A percentile compares a stretch with the other conserved stretches of the same genome.
These are phyloP conservation scores for Fusarium sp. DNA, from an alignment of 2,329 filamentous ascomycete genomes.

Conservation along the genomic window DNA sequence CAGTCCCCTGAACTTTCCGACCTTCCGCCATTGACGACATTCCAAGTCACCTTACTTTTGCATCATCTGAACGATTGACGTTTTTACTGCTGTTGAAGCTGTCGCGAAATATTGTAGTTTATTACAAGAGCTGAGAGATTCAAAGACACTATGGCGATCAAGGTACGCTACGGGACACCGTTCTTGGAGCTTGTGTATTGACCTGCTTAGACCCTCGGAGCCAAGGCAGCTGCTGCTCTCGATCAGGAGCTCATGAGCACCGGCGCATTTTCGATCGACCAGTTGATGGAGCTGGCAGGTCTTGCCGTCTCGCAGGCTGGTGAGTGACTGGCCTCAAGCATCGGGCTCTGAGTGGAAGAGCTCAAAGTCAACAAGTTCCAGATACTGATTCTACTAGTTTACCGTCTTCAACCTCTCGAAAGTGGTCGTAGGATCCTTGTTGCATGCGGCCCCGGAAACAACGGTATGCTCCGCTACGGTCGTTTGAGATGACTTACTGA, in stretches of 20 bases:
- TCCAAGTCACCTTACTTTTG: conserved; percentile 12
- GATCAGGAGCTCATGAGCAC: conserved; percentile 95
- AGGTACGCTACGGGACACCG: conserved; percentile 36
- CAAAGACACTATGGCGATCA: conserved; percentile 49
- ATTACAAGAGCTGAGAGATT: conserved; percentile 23
- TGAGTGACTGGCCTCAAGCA: conserved; percentile 51
- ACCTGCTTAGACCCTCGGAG: conserved; percentile 77
- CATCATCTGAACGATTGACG: conserved; percentile 7
- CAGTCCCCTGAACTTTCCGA: conserved; percentile 26
- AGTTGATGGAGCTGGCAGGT: conserved; percentile 96
- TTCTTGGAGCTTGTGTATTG: conserved; percentile 12
- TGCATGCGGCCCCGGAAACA: conserved; percentile 88
- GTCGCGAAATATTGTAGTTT: background rate
- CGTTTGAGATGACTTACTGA: background rate
- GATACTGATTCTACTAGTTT: conserved; percentile 67
- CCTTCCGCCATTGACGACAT: conserved; percentile 33
- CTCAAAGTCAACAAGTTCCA: background rate
- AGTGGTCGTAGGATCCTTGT: conserved; percentile 82
- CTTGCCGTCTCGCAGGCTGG: conserved; percentile 92
- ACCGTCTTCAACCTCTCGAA: conserved; percentile 81
- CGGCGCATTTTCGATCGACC: conserved; percentile 90
- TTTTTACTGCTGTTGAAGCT: background rate
- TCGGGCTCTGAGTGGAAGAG: background rate
- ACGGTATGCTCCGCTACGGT: conserved; percentile 60
- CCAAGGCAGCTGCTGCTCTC: conserved; percentile 87